Evolutionary conservation across 139 green algal genomes (phyloP), one percentile per base, ranked within the genome.

Genomic region (Closterium sp.): DNA sequence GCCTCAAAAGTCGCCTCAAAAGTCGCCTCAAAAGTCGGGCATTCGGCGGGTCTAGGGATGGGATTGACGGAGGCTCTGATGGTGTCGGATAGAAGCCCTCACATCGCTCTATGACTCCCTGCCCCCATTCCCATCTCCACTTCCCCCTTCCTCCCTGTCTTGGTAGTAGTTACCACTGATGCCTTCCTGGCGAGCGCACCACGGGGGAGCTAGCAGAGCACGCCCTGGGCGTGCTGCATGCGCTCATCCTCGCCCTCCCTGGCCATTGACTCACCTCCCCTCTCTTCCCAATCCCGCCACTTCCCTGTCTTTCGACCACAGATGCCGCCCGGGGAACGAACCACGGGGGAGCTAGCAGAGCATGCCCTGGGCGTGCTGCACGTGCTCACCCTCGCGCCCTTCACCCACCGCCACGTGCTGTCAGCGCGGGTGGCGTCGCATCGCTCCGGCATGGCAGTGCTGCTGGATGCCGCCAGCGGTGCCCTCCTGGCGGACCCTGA

Each of bases 201-300:
- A 94, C 93, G 85, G 90, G 91, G 33, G 96, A 97, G 76, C 95
- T 95, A 34, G 90, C 89, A 7, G 43, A 93, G 33, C 92, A 94
- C 55, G 92, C 92, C 4, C 92, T 97, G 16, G 93, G 95, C 33
- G 93, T 95, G 28, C 85, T 97, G 87, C 87, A 94, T 34, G 30
- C 97, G n/a, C 90, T 94, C 23, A 96, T 95, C 16, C 91, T 97
- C 86, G 86, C 93, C n/a, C n/a, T n/a, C n/a, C n/a, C n/a, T n/a
- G n/a, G n/a, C 96, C 95, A 16, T 93, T 84, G 12, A 84, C 91
- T 4, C 90, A 94, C 12, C 89, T 69, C 43, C 43, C 43, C 43
- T 69, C 43, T 69, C 43, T 69, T 9, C 43, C 16, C 38, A 69
- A 76, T 19, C 55, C 55, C n/a, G n/a, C n/a, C n/a, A n/a, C n/a